phyloP scores from a whole-genome alignment of 768 basidiomycete species.

The Mycena galopus region DNA sequence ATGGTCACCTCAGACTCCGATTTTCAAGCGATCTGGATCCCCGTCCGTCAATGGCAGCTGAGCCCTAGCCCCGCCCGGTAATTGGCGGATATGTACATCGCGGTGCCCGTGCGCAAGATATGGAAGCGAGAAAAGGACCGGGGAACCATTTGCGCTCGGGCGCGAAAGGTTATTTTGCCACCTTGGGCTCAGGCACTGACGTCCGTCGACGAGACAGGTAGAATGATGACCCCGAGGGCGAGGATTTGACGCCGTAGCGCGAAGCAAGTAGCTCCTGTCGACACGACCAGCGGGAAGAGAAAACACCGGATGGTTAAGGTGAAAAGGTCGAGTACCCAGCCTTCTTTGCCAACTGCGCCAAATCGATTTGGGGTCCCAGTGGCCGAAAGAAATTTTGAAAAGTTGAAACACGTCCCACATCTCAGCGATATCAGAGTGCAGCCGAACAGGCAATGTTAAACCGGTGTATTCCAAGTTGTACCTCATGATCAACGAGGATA shows the following conservation, averaged over 20 bases:
- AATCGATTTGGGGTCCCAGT: not conserved
- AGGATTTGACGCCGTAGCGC: not conserved
- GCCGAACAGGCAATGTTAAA: not conserved
- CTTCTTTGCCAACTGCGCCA: not conserved
- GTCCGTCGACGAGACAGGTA: constrained; percentile 1
- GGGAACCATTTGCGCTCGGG: constrained; percentile 1
- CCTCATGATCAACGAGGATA: too few relatives aligned
- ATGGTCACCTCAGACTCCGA: constrained; percentile 8
- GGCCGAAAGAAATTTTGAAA: not conserved
- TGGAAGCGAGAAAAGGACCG: constrained; percentile 16
- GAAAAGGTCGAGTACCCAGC: constrained; percentile 3
- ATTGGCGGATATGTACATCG: constrained; percentile 27
- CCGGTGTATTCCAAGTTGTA: not conserved
- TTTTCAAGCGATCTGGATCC: constrained; percentile 31
- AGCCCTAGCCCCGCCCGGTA: constrained; percentile 16
- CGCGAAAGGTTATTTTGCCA: constrained; percentile 24
- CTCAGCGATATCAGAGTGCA: too few relatives aligned
- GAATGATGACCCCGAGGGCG: not conserved
- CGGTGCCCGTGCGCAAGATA: constrained; percentile 9
- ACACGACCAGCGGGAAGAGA: constrained; percentile 7
- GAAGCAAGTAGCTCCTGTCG: not conserved
- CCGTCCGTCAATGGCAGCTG: constrained; percentile 12
- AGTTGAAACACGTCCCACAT: not conserved
- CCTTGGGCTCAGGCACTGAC: constrained; percentile 11
- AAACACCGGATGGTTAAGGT: not conserved